phyloP scores from a whole-genome alignment of 192 early-diverging fungal genomes.

The Linderina pennispora region DNA sequence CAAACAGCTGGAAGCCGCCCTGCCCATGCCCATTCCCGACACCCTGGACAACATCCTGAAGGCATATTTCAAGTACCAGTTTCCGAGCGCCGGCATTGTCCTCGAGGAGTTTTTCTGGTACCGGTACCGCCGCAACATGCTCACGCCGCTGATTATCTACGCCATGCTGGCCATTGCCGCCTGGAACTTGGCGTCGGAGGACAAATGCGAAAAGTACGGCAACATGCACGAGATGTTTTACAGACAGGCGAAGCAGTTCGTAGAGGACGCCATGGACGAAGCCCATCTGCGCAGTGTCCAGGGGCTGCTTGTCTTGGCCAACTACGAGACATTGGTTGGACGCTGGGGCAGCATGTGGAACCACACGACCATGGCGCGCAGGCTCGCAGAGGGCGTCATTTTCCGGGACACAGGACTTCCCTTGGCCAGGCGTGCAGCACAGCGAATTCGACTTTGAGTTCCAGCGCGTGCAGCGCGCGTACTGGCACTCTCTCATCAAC shows the following conservation, averaged over 20 bases:
- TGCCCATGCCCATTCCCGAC: constrained; percentile 25
- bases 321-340: constrained; percentile 46
- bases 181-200: constrained; percentile 39
- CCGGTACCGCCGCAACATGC: constrained; percentile 42
- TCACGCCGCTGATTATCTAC: constrained; percentile 43
- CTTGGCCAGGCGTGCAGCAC: constrained; percentile 37
- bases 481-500: constrained; percentile 48
- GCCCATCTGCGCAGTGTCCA: constrained; percentile 43
- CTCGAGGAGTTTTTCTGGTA: constrained; percentile 46
- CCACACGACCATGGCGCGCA: constrained; percentile 45
- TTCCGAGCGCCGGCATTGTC: constrained; percentile 40
- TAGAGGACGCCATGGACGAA: constrained; percentile 47
- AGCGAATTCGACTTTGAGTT: constrained; percentile 42
- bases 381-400: constrained; percentile 41
- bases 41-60: constrained; percentile 43
- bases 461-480: constrained; percentile 43
- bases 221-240: constrained; percentile 37
- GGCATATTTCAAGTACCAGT: constrained; percentile 45
- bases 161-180: constrained; percentile 43
- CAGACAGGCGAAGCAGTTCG: constrained; percentile 33
- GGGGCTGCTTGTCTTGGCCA: constrained; percentile 39
- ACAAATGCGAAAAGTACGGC: constrained; percentile 18
- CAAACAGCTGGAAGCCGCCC: constrained; percentile 29
- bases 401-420: constrained; percentile 40
- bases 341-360: constrained; percentile 48